These are phyloP conservation scores for Fraxinus pennsylvanica DNA, from an alignment of 257 asterid genomes.

Conservation along the genomic window DNA sequence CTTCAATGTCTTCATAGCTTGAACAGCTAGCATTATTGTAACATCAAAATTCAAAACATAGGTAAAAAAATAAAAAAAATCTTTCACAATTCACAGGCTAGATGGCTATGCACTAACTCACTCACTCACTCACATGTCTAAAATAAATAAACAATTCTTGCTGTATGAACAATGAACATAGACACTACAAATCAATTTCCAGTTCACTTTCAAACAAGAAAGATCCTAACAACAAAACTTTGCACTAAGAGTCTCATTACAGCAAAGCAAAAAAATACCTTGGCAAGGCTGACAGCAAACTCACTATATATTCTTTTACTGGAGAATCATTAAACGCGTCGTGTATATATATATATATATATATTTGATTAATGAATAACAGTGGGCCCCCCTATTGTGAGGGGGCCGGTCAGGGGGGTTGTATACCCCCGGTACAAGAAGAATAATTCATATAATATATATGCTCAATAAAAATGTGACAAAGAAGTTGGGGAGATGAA, in stretches of 20 bases:
- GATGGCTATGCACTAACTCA: background rate
- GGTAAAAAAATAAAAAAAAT: background rate
- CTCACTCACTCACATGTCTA: background rate
- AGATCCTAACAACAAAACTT: background rate
- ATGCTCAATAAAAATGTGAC: background rate
- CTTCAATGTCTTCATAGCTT: too few species aligned
- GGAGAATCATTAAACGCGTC: background rate
- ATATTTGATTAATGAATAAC: background rate
- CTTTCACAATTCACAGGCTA: background rate
- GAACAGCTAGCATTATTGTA: background rate
- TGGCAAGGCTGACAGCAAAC: background rate
- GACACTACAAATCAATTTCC: background rate
- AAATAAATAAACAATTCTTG: background rate
- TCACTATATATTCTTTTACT: background rate
- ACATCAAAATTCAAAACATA: background rate
- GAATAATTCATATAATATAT: too few species aligned
- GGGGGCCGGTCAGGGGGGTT: too few species aligned
- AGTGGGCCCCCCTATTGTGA: too few species aligned
- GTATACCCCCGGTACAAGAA: too few species aligned
- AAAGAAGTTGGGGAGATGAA: background rate
- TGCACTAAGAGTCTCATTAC: conserved; percentile 1
- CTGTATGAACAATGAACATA: background rate
- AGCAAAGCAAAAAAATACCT: conserved; percentile 25
- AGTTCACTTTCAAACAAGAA: background rate
- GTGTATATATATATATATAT: too few species aligned